A percentile compares a stretch with the other conserved stretches of the same genome.
phyloP scores from a whole-genome alignment of 495 filamentous ascomycete species.

The Aspergillus homomorphus region DNA sequence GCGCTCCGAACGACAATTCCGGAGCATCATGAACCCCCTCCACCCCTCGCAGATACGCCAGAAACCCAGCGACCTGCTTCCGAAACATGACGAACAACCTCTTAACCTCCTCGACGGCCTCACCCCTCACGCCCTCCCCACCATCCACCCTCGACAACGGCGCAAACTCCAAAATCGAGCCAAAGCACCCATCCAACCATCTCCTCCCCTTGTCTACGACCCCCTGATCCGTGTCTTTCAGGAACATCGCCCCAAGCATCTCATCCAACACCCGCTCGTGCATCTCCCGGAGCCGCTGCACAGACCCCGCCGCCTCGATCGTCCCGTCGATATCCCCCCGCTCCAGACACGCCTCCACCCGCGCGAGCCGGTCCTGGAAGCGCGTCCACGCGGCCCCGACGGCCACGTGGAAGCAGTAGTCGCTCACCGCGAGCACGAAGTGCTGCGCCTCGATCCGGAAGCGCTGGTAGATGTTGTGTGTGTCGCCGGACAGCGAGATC shows the following conservation, averaged over 20 bases:
- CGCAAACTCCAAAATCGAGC: conserved; percentile 65
- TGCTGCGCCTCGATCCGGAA: conserved; percentile 77
- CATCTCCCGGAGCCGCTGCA: conserved; percentile 62
- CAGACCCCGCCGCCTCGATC: conserved; percentile 51
- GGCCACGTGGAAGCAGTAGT: conserved; percentile 75
- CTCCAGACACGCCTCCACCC: conserved; percentile 57
- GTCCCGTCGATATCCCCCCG: conserved; percentile 43
- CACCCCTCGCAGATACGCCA: conserved; percentile 36
- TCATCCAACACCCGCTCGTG: conserved; percentile 77
- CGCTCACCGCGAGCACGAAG: conserved; percentile 64
- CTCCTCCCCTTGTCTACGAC: conserved; percentile 31
- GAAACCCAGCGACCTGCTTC: conserved; percentile 67
- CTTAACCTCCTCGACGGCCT: conserved; percentile 42
- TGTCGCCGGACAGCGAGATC: conserved; percentile 33
- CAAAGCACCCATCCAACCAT: conserved; percentile 46
- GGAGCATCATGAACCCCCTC: conserved; percentile 49
- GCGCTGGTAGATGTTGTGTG: conserved; percentile 48
- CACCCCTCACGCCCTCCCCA: conserved; percentile 32
- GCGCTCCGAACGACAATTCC: conserved; percentile 29
- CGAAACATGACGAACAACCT: conserved; percentile 61
- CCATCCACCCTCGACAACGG: conserved; percentile 46
- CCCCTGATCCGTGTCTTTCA: conserved; percentile 53
- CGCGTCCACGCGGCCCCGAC: conserved; percentile 66
- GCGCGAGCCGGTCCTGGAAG: conserved; percentile 63
- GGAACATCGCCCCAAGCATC: conserved; percentile 70